Conservation (phyloP, 352 stramenopile genomes). For the Saprolegnia parasitica region DNA sequence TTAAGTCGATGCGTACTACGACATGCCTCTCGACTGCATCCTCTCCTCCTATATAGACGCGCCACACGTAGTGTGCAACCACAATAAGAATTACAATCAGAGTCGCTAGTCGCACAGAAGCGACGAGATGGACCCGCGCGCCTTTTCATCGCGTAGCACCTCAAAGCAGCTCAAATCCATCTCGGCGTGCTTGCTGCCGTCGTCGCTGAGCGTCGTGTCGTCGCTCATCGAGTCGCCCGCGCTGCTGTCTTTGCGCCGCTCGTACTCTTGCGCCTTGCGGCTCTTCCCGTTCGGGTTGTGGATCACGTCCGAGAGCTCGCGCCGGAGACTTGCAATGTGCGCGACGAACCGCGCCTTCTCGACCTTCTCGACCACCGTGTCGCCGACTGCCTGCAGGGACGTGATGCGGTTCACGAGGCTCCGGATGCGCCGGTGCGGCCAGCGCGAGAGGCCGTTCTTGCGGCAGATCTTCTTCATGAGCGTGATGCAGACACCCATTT, state of each 20-base stretch:
- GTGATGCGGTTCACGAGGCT: conserved; percentile 80
- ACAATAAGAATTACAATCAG: no score
- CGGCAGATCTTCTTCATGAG: conserved; percentile 87
- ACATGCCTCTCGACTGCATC: background rate
- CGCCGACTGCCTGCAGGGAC: conserved; percentile 61
- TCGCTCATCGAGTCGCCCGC: background rate
- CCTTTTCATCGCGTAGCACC: conserved; percentile 5
- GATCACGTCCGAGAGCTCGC: conserved; percentile 71
- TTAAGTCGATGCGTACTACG: conserved; percentile 10
- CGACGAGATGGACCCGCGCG: conserved; percentile 60
- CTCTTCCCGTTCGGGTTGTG: conserved; percentile 84
- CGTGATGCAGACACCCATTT: conserved; percentile 79
- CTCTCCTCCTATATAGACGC: no score
- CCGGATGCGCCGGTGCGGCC: conserved; percentile 76
- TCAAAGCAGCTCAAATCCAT: conserved; percentile 17
- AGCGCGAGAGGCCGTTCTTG: conserved; percentile 70
- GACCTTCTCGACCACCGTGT: conserved; percentile 38
- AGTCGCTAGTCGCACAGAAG: conserved; percentile 47
- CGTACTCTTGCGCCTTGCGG: conserved; percentile 62
- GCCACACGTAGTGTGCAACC: no score
- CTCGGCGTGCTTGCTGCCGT: background rate
- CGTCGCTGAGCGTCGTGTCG: background rate
- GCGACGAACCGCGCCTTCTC: conserved; percentile 60
- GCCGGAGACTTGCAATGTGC: conserved; percentile 54
- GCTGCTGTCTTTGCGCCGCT: conserved; percentile 35